A percentile compares a stretch with the other conserved stretches of the same genome.
Conservation (phyloP, 495 filamentous ascomycete species). For the Annulohypoxylon maeteangense region DNA sequence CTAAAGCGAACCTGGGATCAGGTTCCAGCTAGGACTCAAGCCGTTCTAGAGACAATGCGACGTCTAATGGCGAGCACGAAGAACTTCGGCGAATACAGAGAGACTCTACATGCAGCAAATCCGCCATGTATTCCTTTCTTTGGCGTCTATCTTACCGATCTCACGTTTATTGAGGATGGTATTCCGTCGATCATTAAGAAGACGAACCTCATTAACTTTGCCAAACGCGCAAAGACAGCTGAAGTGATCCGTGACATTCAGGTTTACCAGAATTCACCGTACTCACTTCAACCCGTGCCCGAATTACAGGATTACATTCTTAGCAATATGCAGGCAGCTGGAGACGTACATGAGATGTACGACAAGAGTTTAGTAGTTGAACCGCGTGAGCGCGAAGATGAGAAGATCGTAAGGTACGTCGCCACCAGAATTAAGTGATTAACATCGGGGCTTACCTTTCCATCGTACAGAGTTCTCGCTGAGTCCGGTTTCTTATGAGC, state of each 20-base stretch:
- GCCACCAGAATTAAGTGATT: background rate
- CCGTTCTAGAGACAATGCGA: slow-evolving; percentile 87
- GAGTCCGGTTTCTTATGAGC: slow-evolving; percentile 60
- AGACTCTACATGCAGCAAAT: slow-evolving; percentile 89
- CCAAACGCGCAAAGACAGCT: slow-evolving; percentile 95
- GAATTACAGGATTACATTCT: slow-evolving; percentile 98
- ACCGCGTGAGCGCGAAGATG: slow-evolving; percentile 94
- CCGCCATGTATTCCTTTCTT: slow-evolving; percentile 99
- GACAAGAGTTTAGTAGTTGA: slow-evolving; percentile 92
- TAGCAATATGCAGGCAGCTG: slow-evolving; percentile 90
- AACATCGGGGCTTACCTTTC: slow-evolving; percentile 4
- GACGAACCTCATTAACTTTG: slow-evolving; percentile 96
- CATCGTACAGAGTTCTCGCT: slow-evolving; percentile 53
- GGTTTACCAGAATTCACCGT: slow-evolving; percentile 96
- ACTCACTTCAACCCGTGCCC: slow-evolving; percentile 84
- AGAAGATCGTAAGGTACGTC: slow-evolving; percentile 72
- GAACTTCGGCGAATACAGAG: slow-evolving; percentile 97
- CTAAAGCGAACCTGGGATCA: slow-evolving; percentile 94
- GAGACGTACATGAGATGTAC: slow-evolving; percentile 99
- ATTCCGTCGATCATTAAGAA: slow-evolving; percentile 95
- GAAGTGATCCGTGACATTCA: slow-evolving; percentile 98
- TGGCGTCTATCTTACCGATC: slow-evolving; percentile 96
- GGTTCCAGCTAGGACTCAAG: slow-evolving; percentile 83
- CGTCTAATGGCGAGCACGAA: slow-evolving; percentile 96
- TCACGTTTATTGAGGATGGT: slow-evolving; percentile 98